A percentile compares a stretch with the other conserved stretches of the same genome.
Conservation (phyloP, 225 moss, liverwort and hornwort genomes). For the Pseudoscleropodium purum region DNA sequence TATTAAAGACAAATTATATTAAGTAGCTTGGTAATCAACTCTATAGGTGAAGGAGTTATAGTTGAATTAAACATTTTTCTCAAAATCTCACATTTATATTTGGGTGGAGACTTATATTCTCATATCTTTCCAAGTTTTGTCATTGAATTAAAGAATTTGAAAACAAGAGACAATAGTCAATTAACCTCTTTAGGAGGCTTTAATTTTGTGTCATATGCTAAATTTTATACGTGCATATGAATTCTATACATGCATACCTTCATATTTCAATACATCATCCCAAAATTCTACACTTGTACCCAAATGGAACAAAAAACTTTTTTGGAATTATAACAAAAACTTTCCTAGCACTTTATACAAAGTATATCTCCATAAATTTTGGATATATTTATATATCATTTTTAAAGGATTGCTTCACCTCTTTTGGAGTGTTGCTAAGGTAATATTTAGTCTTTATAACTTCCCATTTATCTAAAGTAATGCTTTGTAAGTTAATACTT, state of each 20-base stretch:
- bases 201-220: not conserved
- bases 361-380: not conserved
- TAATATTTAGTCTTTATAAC: too few species aligned
- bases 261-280: not conserved
- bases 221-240: not conserved
- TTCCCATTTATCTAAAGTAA: too few species aligned
- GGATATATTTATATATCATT: not conserved
- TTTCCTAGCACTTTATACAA: not conserved
- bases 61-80: not conserved
- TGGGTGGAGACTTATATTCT: not conserved
- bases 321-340: not conserved
- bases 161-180: not conserved
- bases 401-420: accelerated
- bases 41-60: accelerated
- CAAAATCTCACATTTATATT: not conserved
- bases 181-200: accelerated
- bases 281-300: accelerated
- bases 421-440: not conserved
- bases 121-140: not conserved
- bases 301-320: not conserved
- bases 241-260: not conserved
- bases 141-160: too few species aligned
- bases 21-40: accelerated
- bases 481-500: too few species aligned
- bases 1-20: not conserved